Percentiles rank a stretch among this genome's conserved stretches.
phyloP scores from a whole-genome alignment of 352 stramenopile species.

The Globisporangium parvum region DNA sequence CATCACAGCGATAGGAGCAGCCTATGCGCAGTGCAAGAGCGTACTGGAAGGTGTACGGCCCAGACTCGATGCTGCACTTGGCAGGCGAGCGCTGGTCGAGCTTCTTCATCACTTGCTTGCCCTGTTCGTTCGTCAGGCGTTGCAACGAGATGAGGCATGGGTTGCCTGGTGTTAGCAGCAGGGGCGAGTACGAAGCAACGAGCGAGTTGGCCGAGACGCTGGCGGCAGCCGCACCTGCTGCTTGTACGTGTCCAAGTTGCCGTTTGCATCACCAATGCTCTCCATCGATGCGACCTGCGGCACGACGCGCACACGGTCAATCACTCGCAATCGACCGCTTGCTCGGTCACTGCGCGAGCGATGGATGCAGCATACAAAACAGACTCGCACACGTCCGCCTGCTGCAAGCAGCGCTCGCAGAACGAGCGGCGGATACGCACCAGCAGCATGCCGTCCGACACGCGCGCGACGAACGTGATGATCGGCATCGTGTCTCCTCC shows the following conservation, averaged over 20 bases:
- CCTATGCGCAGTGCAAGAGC: conserved; percentile 20
- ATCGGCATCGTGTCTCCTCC: conserved; percentile 75
- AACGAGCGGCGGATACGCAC: conserved; percentile 22
- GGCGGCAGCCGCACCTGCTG: conserved; percentile 34
- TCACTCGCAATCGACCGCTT: not conserved
- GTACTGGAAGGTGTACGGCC: conserved; percentile 90
- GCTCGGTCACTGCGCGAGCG: not conserved
- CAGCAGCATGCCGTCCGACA: conserved; percentile 92
- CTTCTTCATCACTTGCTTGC: conserved; percentile 92
- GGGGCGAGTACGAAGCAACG: too few species aligned
- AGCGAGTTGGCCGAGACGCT: too few species aligned
- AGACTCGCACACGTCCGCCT: not conserved
- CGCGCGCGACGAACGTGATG: conserved; percentile 91
- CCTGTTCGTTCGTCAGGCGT: conserved; percentile 25
- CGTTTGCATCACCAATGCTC: conserved; percentile 71
- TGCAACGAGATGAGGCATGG: not conserved
- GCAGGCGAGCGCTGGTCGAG: conserved; percentile 88
- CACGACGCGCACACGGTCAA: not conserved
- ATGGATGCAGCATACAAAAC: not conserved
- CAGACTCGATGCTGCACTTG: conserved; percentile 94
- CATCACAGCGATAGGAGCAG: conserved; percentile 16
- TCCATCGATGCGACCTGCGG: conserved; percentile 91
- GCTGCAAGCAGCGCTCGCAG: too few species aligned
- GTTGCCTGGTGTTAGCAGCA: not conserved
- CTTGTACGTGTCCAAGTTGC: conserved; percentile 87